phyloP scores from a whole-genome alignment of 371 early-diverging fungal genomes.

The Rhizopus stolonifer region DNA sequence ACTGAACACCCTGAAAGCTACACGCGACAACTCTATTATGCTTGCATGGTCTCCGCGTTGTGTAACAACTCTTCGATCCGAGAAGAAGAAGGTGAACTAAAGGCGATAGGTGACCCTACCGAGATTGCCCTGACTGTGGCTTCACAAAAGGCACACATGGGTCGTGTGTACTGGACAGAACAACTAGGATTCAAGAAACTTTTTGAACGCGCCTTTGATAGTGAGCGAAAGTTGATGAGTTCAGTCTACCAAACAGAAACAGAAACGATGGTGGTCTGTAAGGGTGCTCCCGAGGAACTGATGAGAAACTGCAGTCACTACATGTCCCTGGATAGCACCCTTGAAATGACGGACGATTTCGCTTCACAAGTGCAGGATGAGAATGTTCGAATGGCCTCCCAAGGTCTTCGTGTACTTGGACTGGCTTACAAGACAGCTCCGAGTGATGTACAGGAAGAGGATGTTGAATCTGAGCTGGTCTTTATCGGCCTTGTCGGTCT shows the following conservation, averaged over 20 bases:
- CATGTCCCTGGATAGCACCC: constrained; percentile 34
- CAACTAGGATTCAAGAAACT: constrained; percentile 33
- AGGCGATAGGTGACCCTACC: constrained; percentile 80
- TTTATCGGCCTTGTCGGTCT: constrained; percentile 92
- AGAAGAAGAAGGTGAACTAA: constrained; percentile 61
- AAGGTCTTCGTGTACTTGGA: constrained; percentile 70
- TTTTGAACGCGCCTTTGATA: constrained; percentile 69
- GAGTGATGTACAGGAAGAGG: no score
- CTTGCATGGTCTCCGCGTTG: constrained; percentile 47
- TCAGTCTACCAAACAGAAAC: constrained; percentile 47
- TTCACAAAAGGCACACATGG: constrained; percentile 54
- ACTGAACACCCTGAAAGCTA: constrained; percentile 34
- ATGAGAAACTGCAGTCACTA: constrained; percentile 63
- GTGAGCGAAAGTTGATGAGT: constrained; percentile 91
- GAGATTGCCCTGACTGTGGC: constrained; percentile 71
- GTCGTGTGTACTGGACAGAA: constrained; percentile 30
- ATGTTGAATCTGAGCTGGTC: constrained; percentile 64
- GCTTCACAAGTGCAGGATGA: constrained; percentile 68
- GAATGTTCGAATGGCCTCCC: constrained; percentile 76
- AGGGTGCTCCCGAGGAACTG: constrained; percentile 92
- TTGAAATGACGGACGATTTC: constrained; percentile 58
- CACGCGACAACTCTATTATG: constrained; percentile 28
- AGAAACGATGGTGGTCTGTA: constrained; percentile 59
- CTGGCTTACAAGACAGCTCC: constrained; percentile 49
- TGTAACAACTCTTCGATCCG: constrained; percentile 73